phyloP scores from a whole-genome alignment of 768 basidiomycete genomes.

The Albatrellus ellisii region DNA sequence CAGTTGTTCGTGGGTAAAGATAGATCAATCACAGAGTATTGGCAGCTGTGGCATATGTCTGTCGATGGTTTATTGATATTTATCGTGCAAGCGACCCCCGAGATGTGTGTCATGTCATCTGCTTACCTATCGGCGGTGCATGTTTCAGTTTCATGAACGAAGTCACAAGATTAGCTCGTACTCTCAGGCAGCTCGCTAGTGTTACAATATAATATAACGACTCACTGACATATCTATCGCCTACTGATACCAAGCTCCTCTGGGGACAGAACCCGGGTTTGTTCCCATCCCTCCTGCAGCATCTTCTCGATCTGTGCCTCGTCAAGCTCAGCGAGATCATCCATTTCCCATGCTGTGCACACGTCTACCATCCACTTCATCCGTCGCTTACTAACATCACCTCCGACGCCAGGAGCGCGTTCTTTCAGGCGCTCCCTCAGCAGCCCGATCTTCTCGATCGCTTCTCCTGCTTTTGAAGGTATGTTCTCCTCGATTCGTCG shows the following conservation, averaged over 20 bases:
- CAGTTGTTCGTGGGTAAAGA: no score
- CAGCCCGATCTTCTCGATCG: slow-evolving; percentile 68
- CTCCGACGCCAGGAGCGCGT: slow-evolving; percentile 75
- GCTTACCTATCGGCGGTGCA: no score
- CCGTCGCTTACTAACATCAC: slow-evolving; percentile 57
- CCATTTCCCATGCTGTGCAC: slow-evolving; percentile 78
- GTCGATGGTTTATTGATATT: no score
- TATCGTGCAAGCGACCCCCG: no score
- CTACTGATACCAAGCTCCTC: slow-evolving; percentile 27
- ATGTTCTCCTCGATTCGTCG: slow-evolving; percentile 53
- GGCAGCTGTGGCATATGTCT: no score
- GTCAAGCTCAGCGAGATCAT: slow-evolving; percentile 62
- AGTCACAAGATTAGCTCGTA: no score
- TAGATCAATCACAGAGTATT: no score
- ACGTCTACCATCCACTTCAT: slow-evolving; percentile 90
- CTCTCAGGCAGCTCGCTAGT: no score
- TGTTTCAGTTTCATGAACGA: no score
- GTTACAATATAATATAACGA: no score
- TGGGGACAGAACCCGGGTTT: slow-evolving; percentile 32
- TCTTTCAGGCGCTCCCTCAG: slow-evolving; percentile 62
- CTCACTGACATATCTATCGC: no score
- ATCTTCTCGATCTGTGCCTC: slow-evolving; percentile 49
- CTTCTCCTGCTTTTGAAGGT: slow-evolving; percentile 58
- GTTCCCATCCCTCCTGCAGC: slow-evolving; percentile 82
- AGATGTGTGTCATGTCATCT: no score